These are phyloP conservation scores for Spiromastix sp. DNA, from an alignment of 2,329 filamentous ascomycete genomes.

Conservation along the genomic window DNA sequence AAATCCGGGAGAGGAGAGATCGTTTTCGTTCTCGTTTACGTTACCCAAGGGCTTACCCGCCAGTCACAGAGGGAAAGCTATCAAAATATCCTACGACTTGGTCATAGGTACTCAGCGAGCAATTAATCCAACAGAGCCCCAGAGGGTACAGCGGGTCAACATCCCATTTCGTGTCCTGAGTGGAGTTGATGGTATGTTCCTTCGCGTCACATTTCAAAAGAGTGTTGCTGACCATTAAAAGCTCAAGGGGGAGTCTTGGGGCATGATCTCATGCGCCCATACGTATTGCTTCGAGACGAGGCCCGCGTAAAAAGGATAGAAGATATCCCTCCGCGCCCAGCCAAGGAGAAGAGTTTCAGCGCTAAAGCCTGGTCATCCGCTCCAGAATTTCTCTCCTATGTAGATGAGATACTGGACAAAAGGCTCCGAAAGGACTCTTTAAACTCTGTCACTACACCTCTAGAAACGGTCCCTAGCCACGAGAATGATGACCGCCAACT, in stretches of 20 bases:
- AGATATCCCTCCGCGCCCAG: constrained; percentile 21
- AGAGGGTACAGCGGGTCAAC: constrained; percentile 76
- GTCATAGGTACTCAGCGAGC: constrained; percentile 85
- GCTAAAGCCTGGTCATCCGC: constrained; percentile 37
- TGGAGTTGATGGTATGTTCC: constrained; percentile 62
- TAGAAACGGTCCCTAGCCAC: constrained; percentile 46
- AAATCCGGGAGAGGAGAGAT: constrained; percentile 76
- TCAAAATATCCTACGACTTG: constrained; percentile 86
- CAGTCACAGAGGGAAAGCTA: constrained; percentile 79
- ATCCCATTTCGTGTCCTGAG: constrained; percentile 88
- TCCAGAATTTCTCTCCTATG: constrained; percentile 64
- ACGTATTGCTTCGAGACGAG: constrained; percentile 77
- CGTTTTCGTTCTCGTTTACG: constrained; percentile 77
- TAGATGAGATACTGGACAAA: constrained; percentile 60
- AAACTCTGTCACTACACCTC: constrained; percentile 61
- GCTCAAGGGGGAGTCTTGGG: constrained; percentile 74
- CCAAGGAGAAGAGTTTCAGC: constrained; percentile 30
- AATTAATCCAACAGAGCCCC: constrained; percentile 65
- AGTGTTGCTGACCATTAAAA: constrained; percentile 21
- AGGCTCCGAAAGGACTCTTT: constrained; percentile 42
- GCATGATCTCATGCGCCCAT: constrained; percentile 89
- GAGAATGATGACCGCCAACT: constrained; percentile 24
- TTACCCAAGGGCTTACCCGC: constrained; percentile 85
- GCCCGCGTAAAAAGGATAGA: constrained; percentile 54
- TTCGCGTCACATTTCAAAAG: too few species aligned